Conservation (phyloP, 2,329 filamentous ascomycete species). For the Cryphonectria naterciae region DNA sequence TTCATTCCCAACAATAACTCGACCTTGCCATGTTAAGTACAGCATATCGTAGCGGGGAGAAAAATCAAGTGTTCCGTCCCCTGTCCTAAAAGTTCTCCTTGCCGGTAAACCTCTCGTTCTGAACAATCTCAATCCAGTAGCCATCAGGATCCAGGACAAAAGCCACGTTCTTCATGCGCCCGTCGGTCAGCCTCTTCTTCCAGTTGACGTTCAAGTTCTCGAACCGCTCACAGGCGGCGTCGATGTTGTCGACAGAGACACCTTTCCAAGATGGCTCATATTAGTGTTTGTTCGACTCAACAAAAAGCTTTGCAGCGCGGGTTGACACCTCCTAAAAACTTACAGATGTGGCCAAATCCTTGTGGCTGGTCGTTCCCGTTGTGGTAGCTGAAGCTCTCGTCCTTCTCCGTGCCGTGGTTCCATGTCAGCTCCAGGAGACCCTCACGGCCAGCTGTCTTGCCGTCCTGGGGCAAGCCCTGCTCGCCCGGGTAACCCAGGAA, state of each 20-base stretch:
- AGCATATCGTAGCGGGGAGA: not conserved
- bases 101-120: conserved; percentile 71
- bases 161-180: conserved; percentile 89
- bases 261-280: conserved; percentile 46
- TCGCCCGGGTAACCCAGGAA: conserved; percentile 80
- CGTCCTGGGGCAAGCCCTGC: conserved; percentile 56
- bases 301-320: not conserved
- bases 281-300: not conserved
- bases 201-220: conserved; percentile 81
- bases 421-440: conserved; percentile 90
- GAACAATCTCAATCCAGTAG: conserved; percentile 81
- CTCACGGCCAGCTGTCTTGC: conserved; percentile 70
- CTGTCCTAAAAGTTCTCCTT: conserved; percentile 55
- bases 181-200: conserved; percentile 95
- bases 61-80: not conserved
- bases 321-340: conserved; percentile 38
- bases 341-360: conserved; percentile 92
- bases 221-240: conserved; percentile 83
- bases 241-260: conserved; percentile 84
- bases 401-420: conserved; percentile 83
- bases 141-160: conserved; percentile 88
- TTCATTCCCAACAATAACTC: not conserved
- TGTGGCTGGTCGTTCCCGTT: conserved; percentile 90
- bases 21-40: not conserved
- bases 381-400: conserved; percentile 83